Evolutionary conservation across 805 yeast genomes (phyloP).

Genomic region (Nakazawaea ernobii): DNA sequence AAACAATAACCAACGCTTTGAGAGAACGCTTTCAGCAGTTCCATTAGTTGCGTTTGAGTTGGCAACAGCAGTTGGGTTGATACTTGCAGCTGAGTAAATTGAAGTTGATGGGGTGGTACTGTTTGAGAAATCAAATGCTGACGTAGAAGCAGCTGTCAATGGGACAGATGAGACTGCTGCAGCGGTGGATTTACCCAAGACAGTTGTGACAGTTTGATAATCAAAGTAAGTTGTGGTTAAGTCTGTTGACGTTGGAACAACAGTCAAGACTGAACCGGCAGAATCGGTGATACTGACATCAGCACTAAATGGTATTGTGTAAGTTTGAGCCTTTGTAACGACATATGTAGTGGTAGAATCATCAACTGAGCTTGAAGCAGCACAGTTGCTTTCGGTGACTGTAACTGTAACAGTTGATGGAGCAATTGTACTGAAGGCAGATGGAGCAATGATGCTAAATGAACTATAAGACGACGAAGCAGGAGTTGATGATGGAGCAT

Average conservation of each 20-base stretch:
- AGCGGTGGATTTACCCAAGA: background rate
- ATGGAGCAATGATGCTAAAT: too few relatives aligned
- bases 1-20: conserved; percentile 1
- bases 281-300: conserved; percentile 25
- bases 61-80: background rate
- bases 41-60: background rate
- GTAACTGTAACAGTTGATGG: conserved; percentile 19
- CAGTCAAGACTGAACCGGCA: conserved; percentile 22
- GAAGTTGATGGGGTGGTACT: conserved; percentile 1
- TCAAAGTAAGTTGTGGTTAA: conserved; percentile 20
- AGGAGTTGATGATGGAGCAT: conserved; percentile 3
- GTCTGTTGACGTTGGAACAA: conserved; percentile 23
- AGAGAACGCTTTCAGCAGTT: background rate
- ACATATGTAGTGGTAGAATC: conserved; percentile 15
- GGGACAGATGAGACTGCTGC: background rate
- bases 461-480: conserved; percentile 1
- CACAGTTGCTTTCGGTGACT: conserved; percentile 14
- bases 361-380: conserved; percentile 9
- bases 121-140: conserved; percentile 6
- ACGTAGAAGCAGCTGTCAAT: conserved; percentile 2
- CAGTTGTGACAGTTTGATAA: conserved; percentile 14
- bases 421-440: background rate
- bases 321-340: conserved; percentile 17
- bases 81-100: background rate
- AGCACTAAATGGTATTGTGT: conserved; percentile 25